phyloP scores from a whole-genome alignment of 352 stramenopile genomes.

The Globisporangium takayamanum region DNA sequence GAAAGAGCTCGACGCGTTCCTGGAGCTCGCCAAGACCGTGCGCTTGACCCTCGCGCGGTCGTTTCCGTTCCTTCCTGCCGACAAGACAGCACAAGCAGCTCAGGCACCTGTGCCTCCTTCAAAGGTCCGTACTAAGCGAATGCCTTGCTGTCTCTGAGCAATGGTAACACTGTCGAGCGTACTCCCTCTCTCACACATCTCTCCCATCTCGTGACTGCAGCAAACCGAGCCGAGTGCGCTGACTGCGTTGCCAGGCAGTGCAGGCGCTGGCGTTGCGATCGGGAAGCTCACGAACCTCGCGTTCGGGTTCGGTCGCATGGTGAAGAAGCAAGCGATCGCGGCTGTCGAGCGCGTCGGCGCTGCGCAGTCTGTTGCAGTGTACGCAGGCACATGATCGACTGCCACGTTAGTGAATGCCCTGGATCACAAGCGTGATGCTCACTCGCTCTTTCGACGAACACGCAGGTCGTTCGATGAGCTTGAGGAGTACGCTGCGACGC shows the following conservation, averaged over 20 bases:
- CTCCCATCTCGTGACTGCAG: neutral
- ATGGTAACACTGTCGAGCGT: neutral
- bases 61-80: slow-evolving; percentile 49
- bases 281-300: slow-evolving; percentile 77
- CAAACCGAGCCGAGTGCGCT: neutral
- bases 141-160: no score
- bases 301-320: slow-evolving; percentile 74
- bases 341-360: slow-evolving; percentile 71
- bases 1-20: slow-evolving; percentile 48
- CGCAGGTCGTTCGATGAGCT: slow-evolving; percentile 46
- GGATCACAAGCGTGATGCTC: neutral
- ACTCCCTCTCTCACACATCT: neutral
- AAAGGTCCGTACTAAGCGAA: slow-evolving; percentile 3
- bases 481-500: slow-evolving; percentile 62
- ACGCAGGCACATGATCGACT: slow-evolving; percentile 1
- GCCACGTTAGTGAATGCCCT: no score
- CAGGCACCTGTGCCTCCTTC: neutral
- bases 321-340: slow-evolving; percentile 81
- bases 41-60: slow-evolving; percentile 43
- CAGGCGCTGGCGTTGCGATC: slow-evolving; percentile 27
- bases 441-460: slow-evolving; percentile 3
- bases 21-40: slow-evolving; percentile 40
- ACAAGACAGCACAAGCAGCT: slow-evolving; percentile 9
- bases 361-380: slow-evolving; percentile 48
- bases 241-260: slow-evolving; percentile 3